Base-by-base conservation (phyloP, 495 filamentous ascomycete species). In the Penicillium taxi region DNA sequence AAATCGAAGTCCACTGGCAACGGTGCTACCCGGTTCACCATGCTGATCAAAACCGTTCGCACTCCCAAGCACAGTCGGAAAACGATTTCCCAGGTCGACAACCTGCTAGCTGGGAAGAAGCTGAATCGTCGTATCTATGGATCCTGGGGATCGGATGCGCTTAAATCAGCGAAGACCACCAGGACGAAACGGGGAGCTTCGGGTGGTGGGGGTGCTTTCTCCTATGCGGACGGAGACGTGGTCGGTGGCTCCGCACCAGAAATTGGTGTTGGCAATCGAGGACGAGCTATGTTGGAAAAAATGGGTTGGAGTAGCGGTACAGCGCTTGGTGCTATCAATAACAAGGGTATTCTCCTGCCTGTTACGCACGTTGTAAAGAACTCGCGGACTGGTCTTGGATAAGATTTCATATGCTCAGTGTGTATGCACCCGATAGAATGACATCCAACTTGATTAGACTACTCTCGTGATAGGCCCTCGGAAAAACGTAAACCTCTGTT, bases 271-370 rank as follows among this genome's bases (percentile, higher is more conserved):
- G 86, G 84, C 31, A 99, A 95, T 42, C 81, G 72, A 47, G 91
- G 91, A 14, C 73, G 86, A 27, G 78, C 77, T 3, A 86, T 99
- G 82, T 55, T 99, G 35, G 88, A 95, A 59, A 96, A 90, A 64
- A 96, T 96, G 91, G 91, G 91, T 12, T 99, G 93, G 86, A 82
- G 72, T 41, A 80, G 74, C 29, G 91, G 91, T 4, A 96, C 80
- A 58, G 82, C 80, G 5, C 69, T 99, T n/a, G 91, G 91, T 26
- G 73, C 82, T 4, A 48, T 69, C 7, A 80, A 91, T 41, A 91
- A 91, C 55, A 84, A 91, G 57, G 91, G 93, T 22, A 90, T 94
- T 33, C 54, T 91, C 41, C 72, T 82, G 44, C 93, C 93, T 2
- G 80, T 99, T 25, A 69, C 73, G n/a, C 86, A 93, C 39, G 77